A percentile compares a stretch with the other conserved stretches of the same genome.
These are phyloP conservation scores for Sclerotinia subarctica DNA, from an alignment of 2,329 filamentous ascomycete species.

Conservation along the genomic window DNA sequence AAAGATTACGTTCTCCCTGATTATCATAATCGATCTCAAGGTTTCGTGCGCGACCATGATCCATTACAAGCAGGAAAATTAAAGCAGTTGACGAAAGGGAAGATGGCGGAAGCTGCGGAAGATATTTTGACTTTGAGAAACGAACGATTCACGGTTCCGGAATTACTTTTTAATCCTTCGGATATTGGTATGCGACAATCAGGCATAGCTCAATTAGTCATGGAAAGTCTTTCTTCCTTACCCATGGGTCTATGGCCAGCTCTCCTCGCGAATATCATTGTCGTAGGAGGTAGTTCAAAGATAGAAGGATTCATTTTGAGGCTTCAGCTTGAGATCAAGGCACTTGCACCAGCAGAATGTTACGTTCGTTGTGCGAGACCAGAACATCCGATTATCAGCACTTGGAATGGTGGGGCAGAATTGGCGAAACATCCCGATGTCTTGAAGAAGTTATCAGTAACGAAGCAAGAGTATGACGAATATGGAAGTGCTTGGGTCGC, in stretches of 20 bases:
- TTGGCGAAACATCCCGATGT: conserved; percentile 66
- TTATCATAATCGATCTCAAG: conserved; percentile 57
- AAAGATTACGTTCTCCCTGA: conserved; percentile 93
- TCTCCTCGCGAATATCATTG: conserved; percentile 79
- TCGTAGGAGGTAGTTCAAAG: conserved; percentile 81
- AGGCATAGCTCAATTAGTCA: conserved; percentile 77
- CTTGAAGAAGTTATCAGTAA: conserved; percentile 68
- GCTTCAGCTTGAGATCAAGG: conserved; percentile 70
- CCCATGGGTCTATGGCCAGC: conserved; percentile 82
- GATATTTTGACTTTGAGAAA: conserved; percentile 85
- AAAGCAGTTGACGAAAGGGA: conserved; percentile 43
- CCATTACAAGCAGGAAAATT: conserved; percentile 55
- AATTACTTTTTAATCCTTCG: conserved; percentile 80
- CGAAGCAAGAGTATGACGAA: conserved; percentile 87
- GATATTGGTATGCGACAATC: conserved; percentile 83
- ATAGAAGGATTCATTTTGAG: conserved; percentile 80
- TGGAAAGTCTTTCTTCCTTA: conserved; percentile 71
- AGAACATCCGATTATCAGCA: conserved; percentile 71
- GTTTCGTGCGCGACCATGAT: conserved; percentile 75
- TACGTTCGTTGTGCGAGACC: conserved; percentile 70
- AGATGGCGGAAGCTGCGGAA: conserved; percentile 55
- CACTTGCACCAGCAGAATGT: conserved; percentile 72
- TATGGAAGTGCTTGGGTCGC: conserved; percentile 72
- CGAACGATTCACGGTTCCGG: conserved; percentile 86
- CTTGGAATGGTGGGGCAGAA: conserved; percentile 81